These are phyloP conservation scores for Exserohilum turcica DNA, from an alignment of 2,329 filamentous ascomycete genomes.

Conservation along the genomic window DNA sequence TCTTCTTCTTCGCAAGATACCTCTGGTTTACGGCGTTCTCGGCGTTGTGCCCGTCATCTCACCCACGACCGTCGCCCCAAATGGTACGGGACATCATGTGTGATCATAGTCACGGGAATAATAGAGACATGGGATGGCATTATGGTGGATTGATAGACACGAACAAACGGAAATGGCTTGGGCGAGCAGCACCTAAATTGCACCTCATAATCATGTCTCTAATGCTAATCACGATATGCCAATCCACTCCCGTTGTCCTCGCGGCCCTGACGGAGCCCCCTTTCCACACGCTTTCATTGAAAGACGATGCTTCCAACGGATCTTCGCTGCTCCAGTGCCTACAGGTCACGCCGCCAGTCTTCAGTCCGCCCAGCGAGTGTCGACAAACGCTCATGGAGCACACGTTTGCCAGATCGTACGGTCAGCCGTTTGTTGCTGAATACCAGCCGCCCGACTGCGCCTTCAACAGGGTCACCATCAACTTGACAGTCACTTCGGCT, in stretches of 20 bases:
- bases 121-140: constrained; percentile 19
- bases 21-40: constrained; percentile 36
- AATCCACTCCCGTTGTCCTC: constrained; percentile 29
- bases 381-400: constrained; percentile 69
- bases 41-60: constrained; percentile 25
- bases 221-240: constrained; percentile 44
- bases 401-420: constrained; percentile 74
- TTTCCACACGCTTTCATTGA: constrained; percentile 20
- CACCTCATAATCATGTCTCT: constrained; percentile 34
- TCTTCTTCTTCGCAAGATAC: constrained; percentile 33
- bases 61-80: constrained; percentile 18
- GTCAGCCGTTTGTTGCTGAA: constrained; percentile 70
- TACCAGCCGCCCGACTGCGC: constrained; percentile 70
- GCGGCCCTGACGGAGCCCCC: constrained; percentile 23
- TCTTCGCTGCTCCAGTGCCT: constrained; percentile 63
- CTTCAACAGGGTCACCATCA: constrained; percentile 77
- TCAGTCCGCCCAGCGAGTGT: constrained; percentile 56
- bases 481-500: constrained; percentile 72
- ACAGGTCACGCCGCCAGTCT: constrained; percentile 70
- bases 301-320: constrained; percentile 30
- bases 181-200: constrained; percentile 18
- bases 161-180: constrained; percentile 16
- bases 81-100: constrained; percentile 25
- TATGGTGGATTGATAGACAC: constrained; percentile 15
- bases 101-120: constrained; percentile 25